Evolutionary conservation across 2,329 filamentous ascomycete genomes (phyloP), one percentile per base, ranked within the genome.

Genomic region (Aaosphaeria pasadenensis): DNA sequence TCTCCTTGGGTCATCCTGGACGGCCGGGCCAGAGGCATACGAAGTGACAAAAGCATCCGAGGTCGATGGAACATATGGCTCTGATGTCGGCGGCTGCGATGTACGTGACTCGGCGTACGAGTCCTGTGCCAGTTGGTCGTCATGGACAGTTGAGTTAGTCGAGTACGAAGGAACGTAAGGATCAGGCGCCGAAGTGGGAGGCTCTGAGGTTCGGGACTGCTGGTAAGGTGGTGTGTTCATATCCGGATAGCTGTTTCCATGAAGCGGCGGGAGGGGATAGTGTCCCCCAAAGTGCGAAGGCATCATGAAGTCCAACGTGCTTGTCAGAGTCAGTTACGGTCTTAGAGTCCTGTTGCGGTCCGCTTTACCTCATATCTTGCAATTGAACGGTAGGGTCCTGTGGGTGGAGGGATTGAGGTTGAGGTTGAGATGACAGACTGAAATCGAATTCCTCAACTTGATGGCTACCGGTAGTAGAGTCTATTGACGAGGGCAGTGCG

Each of bases 301-400:
- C 69, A 71, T 70, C 62, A 70, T 69, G 51, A 63, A 71, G 45
- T 63, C 68, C 56, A 71, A 58, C 50, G 66, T 67, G 65, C 69
- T 72, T 47, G 7, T 13, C 11, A 11, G 31, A 43, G 29, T 13
- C 31, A 30, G 30, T 50, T 28, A 47, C 40, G 35, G 33, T 30
- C 5, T 50, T 28, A 47, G 40, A 35, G 33, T 30, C 5, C 31
- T 17, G 30, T 50, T 28, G 45, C 40, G 35, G 33, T 30, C 5
- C 7, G 13, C 17, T 36, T 39, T 68, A 71, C 69, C 67, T 71
- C 69, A 71, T 71, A 52, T 69, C 66, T 69, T 68, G 62, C 46
- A 60, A 49, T 39, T 60, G 58, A 24, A 60, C 42, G 13, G 54
- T 55, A 6, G 59, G 48, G 46, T 58, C 54, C 24, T 59, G 55